Evolutionary conservation across 1,284 basidiomycete genomes (phyloP).

Genomic region (Inonotus obliquus): DNA sequence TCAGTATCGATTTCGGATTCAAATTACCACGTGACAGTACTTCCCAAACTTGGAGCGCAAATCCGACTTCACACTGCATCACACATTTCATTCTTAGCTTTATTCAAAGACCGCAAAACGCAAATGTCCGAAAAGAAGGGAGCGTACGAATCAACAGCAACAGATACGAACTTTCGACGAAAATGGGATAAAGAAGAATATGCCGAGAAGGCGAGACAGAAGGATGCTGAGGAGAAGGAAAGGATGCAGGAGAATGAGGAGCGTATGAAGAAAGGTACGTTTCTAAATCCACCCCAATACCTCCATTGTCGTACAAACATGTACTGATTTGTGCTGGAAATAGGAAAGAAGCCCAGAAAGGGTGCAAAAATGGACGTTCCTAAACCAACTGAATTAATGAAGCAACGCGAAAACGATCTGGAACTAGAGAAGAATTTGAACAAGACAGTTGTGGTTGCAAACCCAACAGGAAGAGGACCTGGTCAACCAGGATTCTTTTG

Average conservation of each 20-base stretch:
- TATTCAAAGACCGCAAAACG: neutral
- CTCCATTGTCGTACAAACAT: neutral
- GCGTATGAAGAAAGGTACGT: constrained; percentile 72
- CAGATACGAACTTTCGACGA: constrained; percentile 73
- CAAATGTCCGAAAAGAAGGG: constrained; percentile 58
- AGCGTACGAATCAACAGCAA: constrained; percentile 56
- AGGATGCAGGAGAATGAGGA: constrained; percentile 85
- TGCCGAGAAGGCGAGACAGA: constrained; percentile 68
- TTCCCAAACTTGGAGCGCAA: neutral
- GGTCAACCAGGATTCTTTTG: constrained; percentile 92
- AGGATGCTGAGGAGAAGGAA: constrained; percentile 71
- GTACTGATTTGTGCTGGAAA: neutral
- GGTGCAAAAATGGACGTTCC: constrained; percentile 65
- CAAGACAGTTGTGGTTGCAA: constrained; percentile 90
- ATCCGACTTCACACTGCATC: neutral
- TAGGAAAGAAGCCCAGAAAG: constrained; percentile 78
- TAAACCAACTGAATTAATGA: constrained; percentile 86
- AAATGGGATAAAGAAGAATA: constrained; percentile 89
- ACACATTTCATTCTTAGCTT: neutral
- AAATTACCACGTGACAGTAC: no score
- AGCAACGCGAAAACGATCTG: constrained; percentile 74
- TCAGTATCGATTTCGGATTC: no score
- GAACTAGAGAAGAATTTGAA: constrained; percentile 88
- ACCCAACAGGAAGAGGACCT: constrained; percentile 72
- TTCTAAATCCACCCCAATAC: neutral